Conservation (phyloP, 192 early-diverging fungal species). For the Radiomyces spectabilis region DNA sequence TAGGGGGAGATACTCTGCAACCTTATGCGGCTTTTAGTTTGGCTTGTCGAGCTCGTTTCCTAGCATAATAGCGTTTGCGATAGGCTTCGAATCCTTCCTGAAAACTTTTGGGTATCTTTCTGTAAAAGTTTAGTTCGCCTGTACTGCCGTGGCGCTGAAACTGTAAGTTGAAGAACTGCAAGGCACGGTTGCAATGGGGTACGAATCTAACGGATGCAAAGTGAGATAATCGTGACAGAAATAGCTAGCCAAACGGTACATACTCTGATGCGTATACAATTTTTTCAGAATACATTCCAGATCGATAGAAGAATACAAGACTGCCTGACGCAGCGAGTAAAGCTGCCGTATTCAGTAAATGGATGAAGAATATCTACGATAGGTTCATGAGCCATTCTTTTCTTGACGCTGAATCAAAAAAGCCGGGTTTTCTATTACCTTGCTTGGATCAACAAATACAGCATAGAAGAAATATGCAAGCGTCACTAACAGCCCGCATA, state of each 20-base stretch:
- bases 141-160: constrained; percentile 36
- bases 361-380: constrained; percentile 10
- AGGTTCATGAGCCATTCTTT: not conserved
- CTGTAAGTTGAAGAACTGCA: constrained; percentile 48
- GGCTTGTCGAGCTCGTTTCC: constrained; percentile 35
- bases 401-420: not conserved
- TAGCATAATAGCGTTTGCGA: constrained; percentile 36
- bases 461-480: constrained; percentile 40
- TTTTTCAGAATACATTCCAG: constrained; percentile 51
- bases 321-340: constrained; percentile 28
- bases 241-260: not conserved
- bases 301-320: constrained; percentile 44
- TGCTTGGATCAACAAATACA: constrained; percentile 41
- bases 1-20: no score
- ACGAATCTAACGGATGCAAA: constrained; percentile 45
- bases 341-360: constrained; percentile 28
- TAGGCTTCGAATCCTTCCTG: constrained; percentile 47
- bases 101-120: constrained; percentile 43
- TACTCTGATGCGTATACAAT: constrained; percentile 49
- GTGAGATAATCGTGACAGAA: not conserved
- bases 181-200: constrained; percentile 48
- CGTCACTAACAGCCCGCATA: constrained; percentile 5
- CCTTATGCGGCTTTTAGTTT: no score
- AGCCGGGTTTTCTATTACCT: constrained; percentile 19
- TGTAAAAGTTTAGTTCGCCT: constrained; percentile 40